These are phyloP conservation scores for Puccinia coronata DNA, from an alignment of 1,284 basidiomycete genomes.

Conservation along the genomic window DNA sequence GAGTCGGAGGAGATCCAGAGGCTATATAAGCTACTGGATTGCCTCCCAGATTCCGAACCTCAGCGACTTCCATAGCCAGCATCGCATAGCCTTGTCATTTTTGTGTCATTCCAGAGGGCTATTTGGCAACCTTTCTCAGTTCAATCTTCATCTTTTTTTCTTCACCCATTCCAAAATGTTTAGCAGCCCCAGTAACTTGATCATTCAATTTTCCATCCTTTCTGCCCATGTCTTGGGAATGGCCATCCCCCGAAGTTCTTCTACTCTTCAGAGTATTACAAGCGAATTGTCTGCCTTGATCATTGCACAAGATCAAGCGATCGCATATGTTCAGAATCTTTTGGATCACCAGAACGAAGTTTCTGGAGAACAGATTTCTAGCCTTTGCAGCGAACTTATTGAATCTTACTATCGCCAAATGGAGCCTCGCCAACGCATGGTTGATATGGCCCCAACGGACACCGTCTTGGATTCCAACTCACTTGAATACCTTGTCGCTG, in stretches of 20 bases:
- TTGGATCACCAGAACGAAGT: background rate
- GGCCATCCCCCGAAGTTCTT: background rate
- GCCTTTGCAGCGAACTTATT: background rate
- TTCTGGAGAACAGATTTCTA: background rate
- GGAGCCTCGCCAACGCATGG: constrained; percentile 28
- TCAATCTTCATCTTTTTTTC: no score
- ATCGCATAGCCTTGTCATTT: no score
- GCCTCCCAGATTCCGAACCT: no score
- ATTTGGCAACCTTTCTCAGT: no score
- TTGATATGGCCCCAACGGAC: constrained; percentile 16
- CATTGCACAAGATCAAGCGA: background rate
- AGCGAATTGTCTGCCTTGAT: background rate
- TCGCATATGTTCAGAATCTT: background rate
- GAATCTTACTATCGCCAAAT: constrained; percentile 26
- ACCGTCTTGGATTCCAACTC: constrained; percentile 7
- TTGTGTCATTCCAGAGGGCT: no score
- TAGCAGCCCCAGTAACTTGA: background rate
- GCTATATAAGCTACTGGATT: no score
- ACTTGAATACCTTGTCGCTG: constrained; percentile 22
- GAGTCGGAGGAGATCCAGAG: no score
- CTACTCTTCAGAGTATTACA: background rate
- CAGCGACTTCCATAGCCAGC: no score
- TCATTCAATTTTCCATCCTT: background rate
- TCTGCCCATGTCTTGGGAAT: constrained; percentile 7
- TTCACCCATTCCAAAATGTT: no score